Percentiles rank a stretch among this genome's conserved stretches.
Evolutionary conservation across 192 early-diverging fungal genomes (phyloP).

Genomic region (Entomortierella beljakovae): DNA sequence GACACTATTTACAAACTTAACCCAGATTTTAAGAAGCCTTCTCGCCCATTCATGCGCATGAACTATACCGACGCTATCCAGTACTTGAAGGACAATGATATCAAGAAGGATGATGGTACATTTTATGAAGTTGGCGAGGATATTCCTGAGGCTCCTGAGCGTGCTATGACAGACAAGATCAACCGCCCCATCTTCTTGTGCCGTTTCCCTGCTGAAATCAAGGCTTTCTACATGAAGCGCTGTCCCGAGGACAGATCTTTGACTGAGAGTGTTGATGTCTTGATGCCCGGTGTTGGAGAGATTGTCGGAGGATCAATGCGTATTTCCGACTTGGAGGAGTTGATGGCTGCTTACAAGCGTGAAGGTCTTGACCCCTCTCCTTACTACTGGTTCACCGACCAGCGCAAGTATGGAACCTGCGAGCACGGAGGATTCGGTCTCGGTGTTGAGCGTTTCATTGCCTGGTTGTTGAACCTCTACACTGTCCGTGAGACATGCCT

Average conservation of each 20-base stretch:
- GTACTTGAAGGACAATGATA: constrained; percentile 91
- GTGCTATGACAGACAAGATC: constrained; percentile 99
- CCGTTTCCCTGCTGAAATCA: constrained; percentile 98
- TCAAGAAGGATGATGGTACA: constrained; percentile 91
- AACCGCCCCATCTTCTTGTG: constrained; percentile 94
- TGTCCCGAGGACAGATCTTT: constrained; percentile 83
- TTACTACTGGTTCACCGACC: constrained; percentile 99
- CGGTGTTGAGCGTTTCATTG: constrained; percentile 96
- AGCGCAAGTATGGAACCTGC: constrained; percentile 97
- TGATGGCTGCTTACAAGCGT: constrained; percentile 85
- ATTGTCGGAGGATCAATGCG: constrained; percentile 99
- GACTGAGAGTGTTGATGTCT: constrained; percentile 97
- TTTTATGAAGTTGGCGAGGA: constrained; percentile 98
- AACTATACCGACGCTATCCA: constrained; percentile 95
- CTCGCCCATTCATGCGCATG: constrained; percentile 94
- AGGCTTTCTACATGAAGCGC: constrained; percentile 99
- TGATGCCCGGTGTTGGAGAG: constrained; percentile 99
- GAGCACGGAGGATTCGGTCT: constrained; percentile 99
- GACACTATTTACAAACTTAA: constrained; percentile 90
- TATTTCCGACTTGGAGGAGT: constrained; percentile 86
- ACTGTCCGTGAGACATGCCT: constrained; percentile 91
- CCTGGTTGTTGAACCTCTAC: constrained; percentile 93
- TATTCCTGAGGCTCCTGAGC: constrained; percentile 98
- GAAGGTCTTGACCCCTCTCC: constrained; percentile 91
- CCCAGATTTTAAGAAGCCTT: constrained; percentile 86